Base-by-base conservation (phyloP, 116 monocot genomes). In the Trichopus zeylanicus region DNA sequence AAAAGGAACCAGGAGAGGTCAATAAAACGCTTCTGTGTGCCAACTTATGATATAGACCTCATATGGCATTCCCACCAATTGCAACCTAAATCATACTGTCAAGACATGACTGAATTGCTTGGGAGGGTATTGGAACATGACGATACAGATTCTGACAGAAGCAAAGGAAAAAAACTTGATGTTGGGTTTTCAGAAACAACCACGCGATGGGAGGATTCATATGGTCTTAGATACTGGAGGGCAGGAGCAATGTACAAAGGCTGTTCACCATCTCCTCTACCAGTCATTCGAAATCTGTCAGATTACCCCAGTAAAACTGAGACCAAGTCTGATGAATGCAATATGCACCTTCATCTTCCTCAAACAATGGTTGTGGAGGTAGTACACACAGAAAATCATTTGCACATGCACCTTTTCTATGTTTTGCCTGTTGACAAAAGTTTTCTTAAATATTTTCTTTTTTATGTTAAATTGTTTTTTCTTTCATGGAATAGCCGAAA, bases 1-100 rank as follows among this genome's bases (percentile, higher is more conserved):
- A 83, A 75, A 62, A 90, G 54, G 68, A 86, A 79, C 69, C 65
- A 75, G 63, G 90, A 89, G 32, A 78, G 53, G 48, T 73, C 72
- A 27, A 51, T 63, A 42, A 84, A 66, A 33, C 64, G 29, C 18
- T 95, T 95, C 56, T 76, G 78, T 48, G 95, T 95, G 25, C 95
- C 95, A 46, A 84, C 87, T 56, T 95, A 95, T 73, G 95, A 95
- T 59, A 60, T 95, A 39, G 95, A 95, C 65, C 73, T 95, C n/a
- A 81, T 95, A 10, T 95, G 95, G 95, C 95, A 95, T 67, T 77
- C 95, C 65, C 95, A 95, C 64, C 95, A 95, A 53, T 46, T 95
- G 26, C 81, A 82, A 56, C 83, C 95, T 60, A 21, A 70, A 53
- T 63, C 81, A 63, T 95, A 95, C 59, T 81, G 79, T 67, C 83